Percentiles rank a stretch among this genome's conserved stretches.
These are phyloP conservation scores for Mesembryanthemum crystallinum DNA, from an alignment of 148 eudicot genomes.

Conservation along the genomic window DNA sequence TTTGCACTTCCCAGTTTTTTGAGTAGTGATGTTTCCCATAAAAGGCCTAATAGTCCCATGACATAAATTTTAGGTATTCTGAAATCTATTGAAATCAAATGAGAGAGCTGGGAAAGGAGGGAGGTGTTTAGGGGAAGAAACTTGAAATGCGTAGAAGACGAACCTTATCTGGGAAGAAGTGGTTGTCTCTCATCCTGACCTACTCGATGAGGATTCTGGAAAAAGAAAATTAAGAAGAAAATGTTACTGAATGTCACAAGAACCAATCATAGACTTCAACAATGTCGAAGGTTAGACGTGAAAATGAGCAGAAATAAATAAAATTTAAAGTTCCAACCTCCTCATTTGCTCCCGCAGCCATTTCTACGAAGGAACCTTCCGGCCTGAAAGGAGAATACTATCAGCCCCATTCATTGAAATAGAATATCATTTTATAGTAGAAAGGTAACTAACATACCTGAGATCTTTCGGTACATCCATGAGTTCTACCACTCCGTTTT, in stretches of 20 bases:
- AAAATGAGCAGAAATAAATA: neutral
- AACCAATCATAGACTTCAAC: neutral
- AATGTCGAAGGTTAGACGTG: neutral
- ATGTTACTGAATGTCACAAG: conserved; percentile 8
- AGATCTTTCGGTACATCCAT: conserved; percentile 45
- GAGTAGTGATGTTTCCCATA: no score
- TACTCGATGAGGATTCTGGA: conserved; percentile 72
- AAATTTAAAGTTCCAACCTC: conserved; percentile 47
- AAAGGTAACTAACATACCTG: conserved; percentile 41
- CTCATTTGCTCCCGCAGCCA: conserved; percentile 90
- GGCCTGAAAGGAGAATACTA: conserved; percentile 37
- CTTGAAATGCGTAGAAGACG: neutral
- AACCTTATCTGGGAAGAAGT: conserved; percentile 78
- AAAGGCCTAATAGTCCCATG: no score
- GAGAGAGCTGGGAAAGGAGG: no score
- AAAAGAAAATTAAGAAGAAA: conserved; percentile 13
- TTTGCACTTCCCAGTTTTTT: no score
- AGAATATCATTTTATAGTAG: neutral
- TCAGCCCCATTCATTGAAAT: conserved; percentile 20
- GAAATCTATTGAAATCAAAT: neutral
- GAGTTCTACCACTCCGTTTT: conserved; percentile 52
- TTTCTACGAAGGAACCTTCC: conserved; percentile 55
- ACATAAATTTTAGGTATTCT: neutral
- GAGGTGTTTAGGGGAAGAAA: neutral
- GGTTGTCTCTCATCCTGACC: conserved; percentile 74